Base-by-base conservation (phyloP, 495 filamentous ascomycete species). In the Tetracladium marchalianum region DNA sequence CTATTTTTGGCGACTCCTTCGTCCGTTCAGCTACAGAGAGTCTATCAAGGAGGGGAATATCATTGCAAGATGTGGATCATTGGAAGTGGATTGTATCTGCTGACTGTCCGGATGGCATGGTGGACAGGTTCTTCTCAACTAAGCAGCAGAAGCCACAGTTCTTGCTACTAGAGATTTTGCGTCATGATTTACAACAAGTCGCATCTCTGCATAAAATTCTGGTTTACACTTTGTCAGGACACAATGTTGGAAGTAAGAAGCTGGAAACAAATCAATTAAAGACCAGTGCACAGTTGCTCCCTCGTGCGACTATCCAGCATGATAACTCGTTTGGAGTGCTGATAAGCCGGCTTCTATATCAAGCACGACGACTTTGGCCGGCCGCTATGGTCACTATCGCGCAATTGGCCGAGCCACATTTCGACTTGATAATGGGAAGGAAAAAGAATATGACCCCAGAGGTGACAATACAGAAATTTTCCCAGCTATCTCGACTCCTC, bases 291-390 rank as follows among this genome's bases (percentile, higher is more conserved):
- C 22, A 27, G 7, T 7, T 27, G 7, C 22, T 27, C 22, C 22
- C 22, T 3, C 22, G 22, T 27, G 22, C 3, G 22, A 27, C 22
- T 27, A 27, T 27, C 3, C 22, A 27, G 22, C n/a, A 18, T 13
- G 39, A 42, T 15, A 31, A 42, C 16, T n/a, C 24, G 19, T 53
- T 53, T 33, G 31, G 33, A 24, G 13, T 39, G 15, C 11, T 57
- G 5, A 33, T 56, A 16, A 37, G 31, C 31, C 39, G 41, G 11
- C 41, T 60, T 19, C 38, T 57, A n/a, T 19, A 46, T n/a, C 57
- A 60, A 10, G 44, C 51, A 4, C 53, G 57, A 36, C 48, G 41
- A 31, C 41, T 54, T n/a, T 57, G 46, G 47, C 50, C 57, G 27
- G 11, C 51, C 31, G 51, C 54, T 7, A 43, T 60, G 15, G 36